Base-by-base conservation (phyloP, 2,329 filamentous ascomycete species). In the Botrytis porri region DNA sequence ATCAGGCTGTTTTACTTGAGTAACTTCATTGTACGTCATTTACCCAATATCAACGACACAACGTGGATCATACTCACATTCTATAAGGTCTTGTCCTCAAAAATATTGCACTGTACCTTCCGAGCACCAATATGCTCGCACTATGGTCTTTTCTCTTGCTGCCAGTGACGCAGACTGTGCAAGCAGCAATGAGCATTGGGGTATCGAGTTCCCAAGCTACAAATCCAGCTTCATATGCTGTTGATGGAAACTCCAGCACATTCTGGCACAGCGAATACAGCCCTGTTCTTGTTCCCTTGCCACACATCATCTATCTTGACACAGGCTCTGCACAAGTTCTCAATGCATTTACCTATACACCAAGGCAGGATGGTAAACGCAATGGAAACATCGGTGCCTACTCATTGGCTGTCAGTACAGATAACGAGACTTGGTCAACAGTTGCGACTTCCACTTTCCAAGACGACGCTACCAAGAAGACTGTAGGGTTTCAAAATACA, bases 361-460 rank as follows among this genome's bases (percentile, higher is more conserved):
- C 80, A 14, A 79, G 81, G 18, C 81, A 82, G 66, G 80, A 81
- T 70, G 77, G 77, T 35, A 76, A 57, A n/a, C 73, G 51, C 3
- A 82, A 82, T 72, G 81, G 82, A 14, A 81, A 80, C 37, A 82
- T 83, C 65, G 82, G 82, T 25, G 74, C 78, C n/a, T 80, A 83
- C 22, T 48, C 59, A 6, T 41, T 73, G 45, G 76, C 81, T 69
- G 59, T 80, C 51, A 82, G 81, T 62, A 76, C 73, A 16, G 80
- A 82, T 70, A 78, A 77, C 29, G 73, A 73, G 9, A 80, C 75
- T 63, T 82, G 78, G 78, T 71, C 74, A 22, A 75, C 75, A 3
- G 76, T 80, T n/a, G 81, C 78, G 12, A 69, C 43, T 32, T 80
- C 78, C 10, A 80, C 77, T 14, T 77, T 73, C 39, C 14, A 73